Evolutionary conservation across 108 stramenopile genomes (phyloP).

Genomic region (Licmophora abbreviata): DNA sequence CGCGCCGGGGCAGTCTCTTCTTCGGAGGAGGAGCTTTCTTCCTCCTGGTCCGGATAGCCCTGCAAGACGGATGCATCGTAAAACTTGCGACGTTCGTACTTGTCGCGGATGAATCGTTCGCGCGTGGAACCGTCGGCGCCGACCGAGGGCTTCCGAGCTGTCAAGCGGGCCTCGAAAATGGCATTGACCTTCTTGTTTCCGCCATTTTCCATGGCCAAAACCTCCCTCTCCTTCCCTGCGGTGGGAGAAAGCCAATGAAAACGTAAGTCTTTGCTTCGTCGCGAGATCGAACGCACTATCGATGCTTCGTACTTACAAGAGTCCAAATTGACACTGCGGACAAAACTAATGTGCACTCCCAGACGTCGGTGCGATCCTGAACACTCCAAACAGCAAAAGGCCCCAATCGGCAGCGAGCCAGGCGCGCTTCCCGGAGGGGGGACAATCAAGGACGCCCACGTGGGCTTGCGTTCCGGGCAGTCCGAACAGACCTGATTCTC

Average conservation of each 20-base stretch:
- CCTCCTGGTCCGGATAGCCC: slow-evolving; percentile 4
- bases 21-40: neutral
- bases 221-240: slow-evolving; percentile 85
- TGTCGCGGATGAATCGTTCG: slow-evolving; percentile 87
- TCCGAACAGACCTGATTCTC: slow-evolving; percentile 91
- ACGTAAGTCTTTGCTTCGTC: neutral
- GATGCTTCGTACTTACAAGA: slow-evolving; percentile 47
- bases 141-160: slow-evolving; percentile 55
- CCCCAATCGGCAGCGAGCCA: slow-evolving; percentile 75
- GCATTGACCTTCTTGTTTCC: slow-evolving; percentile 81
- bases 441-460: slow-evolving; percentile 92
- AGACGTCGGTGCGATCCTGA: slow-evolving; percentile 95
- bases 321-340: slow-evolving; percentile 89
- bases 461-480: slow-evolving; percentile 91
- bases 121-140: slow-evolving; percentile 62
- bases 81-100: slow-evolving; percentile 87
- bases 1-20: slow-evolving; percentile 13
- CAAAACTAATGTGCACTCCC: slow-evolving; percentile 97
- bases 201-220: slow-evolving; percentile 87
- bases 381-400: slow-evolving; percentile 98
- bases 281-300: neutral
- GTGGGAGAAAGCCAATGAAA: slow-evolving; percentile 3
- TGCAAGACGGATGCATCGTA: slow-evolving; percentile 50
- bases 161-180: slow-evolving; percentile 75
- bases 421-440: slow-evolving; percentile 76